Base-by-base conservation (phyloP, 441 rosid species). In the Euphorbia celastroides region DNA sequence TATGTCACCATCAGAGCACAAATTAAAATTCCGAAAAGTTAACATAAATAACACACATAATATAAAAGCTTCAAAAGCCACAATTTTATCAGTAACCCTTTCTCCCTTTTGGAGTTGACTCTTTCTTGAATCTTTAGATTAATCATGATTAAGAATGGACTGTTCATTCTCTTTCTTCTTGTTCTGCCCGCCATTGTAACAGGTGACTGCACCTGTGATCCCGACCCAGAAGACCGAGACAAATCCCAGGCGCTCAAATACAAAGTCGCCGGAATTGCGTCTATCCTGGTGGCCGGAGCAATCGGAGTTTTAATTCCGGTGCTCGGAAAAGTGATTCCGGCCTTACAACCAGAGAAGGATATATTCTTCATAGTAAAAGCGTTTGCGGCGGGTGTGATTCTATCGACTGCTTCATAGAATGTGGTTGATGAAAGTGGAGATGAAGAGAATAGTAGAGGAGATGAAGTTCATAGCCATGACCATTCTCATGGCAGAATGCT, bases 241-340 rank as follows among this genome's bases (percentile, higher is more conserved):
- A 81, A 74, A 60, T 57, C 74, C 1, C 16, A 69, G 23, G 88
- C 90, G 10, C 78, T 6, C 0, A 79, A 64, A 50, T 87, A 82
- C 79, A 85, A 84, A 60, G n/a, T 81, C 17, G 84, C 67, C 0
- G 86, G 80, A 2, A 80, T 85, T 25, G 79, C 71, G 19, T 71
- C 81, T 25, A 85, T 87, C 42, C 77, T 85, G 0, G 66, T 62
- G 0, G 88, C 91, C 1, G 72, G 86, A 28, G 80, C 75, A 10
- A 72, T 81, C 7, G 85, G 91, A 0, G 88, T 86, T 62, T 65
- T 75, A 19, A 62, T 88, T 34, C 91, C 91, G 0, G 19, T 81
- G 1, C 54, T 80, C 0, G 84, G 86, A 7, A 88, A 68, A 63
- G 2, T 57, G 0, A 19, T 84, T 11, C 72, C 71, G 5, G 78